Evolutionary conservation across 2,329 filamentous ascomycete genomes (phyloP).

Genomic region (Scytalidium lignicola): DNA sequence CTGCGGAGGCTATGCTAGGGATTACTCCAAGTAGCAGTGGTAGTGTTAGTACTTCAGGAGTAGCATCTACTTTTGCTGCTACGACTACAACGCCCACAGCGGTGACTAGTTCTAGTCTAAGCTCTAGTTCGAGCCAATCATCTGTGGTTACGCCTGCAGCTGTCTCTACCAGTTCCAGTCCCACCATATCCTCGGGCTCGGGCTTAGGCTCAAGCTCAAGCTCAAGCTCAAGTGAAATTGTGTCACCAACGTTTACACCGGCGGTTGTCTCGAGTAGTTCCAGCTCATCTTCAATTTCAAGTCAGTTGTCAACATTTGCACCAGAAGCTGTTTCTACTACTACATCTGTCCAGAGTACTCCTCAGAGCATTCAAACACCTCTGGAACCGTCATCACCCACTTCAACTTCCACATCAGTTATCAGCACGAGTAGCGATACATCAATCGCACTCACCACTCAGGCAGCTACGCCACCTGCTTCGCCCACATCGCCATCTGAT

Average conservation of each 20-base stretch:
- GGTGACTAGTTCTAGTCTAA: not conserved
- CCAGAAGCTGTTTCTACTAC: too few species aligned
- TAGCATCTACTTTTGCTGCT: not conserved
- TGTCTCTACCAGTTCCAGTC: too few species aligned
- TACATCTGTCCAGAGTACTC: not conserved
- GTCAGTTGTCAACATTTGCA: too few species aligned
- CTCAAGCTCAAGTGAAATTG: too few species aligned
- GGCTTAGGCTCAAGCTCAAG: too few species aligned
- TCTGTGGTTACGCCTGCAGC: too few species aligned
- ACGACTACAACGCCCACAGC: not conserved
- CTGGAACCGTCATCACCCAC: not conserved
- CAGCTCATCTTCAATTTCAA: too few species aligned
- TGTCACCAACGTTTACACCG: too few species aligned
- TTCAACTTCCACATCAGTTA: not conserved
- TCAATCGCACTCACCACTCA: not conserved
- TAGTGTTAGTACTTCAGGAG: not conserved
- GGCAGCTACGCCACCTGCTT: not conserved
- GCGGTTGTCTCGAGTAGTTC: too few species aligned
- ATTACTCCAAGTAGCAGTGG: not conserved
- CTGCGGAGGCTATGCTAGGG: slow-evolving; percentile 40
- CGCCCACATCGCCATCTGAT: not conserved
- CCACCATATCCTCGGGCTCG: too few species aligned
- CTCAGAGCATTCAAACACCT: not conserved
- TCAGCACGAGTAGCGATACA: not conserved
- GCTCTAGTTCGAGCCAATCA: too few species aligned